Evolutionary conservation across 495 filamentous ascomycete species (phyloP).

Genomic region (Usnea hakonensis): DNA sequence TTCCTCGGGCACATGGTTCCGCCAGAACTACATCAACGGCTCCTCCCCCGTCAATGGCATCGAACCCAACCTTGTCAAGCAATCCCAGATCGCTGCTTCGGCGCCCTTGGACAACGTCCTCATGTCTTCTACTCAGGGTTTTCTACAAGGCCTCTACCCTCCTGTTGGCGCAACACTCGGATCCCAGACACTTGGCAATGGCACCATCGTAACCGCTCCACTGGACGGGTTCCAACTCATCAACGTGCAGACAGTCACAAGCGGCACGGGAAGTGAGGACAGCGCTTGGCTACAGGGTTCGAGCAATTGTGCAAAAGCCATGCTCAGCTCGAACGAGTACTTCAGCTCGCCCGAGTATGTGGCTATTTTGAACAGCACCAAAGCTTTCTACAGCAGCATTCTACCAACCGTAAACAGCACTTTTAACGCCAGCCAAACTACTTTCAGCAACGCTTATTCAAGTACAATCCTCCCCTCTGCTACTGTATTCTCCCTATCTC

Average conservation of each 20-base stretch:
- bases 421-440: constrained; percentile 45
- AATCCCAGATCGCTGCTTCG: constrained; percentile 49
- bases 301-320: constrained; percentile 53
- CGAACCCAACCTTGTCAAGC: constrained; percentile 46
- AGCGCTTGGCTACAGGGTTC: constrained; percentile 51
- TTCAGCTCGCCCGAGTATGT: constrained; percentile 55
- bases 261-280: constrained; percentile 46
- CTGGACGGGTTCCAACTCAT: constrained; percentile 57
- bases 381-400: constrained; percentile 56
- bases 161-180: constrained; percentile 38
- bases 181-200: constrained; percentile 42
- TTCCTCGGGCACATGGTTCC: constrained; percentile 53
- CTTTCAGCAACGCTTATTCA: constrained; percentile 64
- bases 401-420: constrained; percentile 53
- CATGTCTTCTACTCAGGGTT: constrained; percentile 49
- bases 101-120: constrained; percentile 55
- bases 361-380: constrained; percentile 43
- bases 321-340: constrained; percentile 63
- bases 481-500: neutral
- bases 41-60: constrained; percentile 31
- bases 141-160: constrained; percentile 58
- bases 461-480: constrained; percentile 30
- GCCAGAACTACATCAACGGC: constrained; percentile 47
- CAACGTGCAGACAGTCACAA: constrained; percentile 37
- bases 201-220: constrained; percentile 44